Percentiles rank a stretch among this genome's conserved stretches.
phyloP scores from a whole-genome alignment of 257 asterid genomes.

The Craterostigma plantagineum region DNA sequence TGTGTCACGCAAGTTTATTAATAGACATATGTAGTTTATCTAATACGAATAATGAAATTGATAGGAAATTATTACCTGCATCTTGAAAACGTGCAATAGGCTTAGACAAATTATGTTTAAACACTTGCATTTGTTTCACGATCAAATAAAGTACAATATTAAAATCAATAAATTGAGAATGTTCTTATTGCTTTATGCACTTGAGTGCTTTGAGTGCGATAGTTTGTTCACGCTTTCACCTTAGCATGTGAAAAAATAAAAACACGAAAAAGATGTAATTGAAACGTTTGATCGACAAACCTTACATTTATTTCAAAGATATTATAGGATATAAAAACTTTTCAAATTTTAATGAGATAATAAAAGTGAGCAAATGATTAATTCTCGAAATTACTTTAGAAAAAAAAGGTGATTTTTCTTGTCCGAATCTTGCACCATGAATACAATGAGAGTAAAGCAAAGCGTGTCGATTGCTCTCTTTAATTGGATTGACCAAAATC shows the following conservation, averaged over 20 bases:
- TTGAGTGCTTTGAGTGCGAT: too few relatives aligned
- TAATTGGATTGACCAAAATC: conserved; percentile 16
- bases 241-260: conserved; percentile 3
- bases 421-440: conserved; percentile 6
- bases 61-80: too few relatives aligned
- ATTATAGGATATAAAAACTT: background rate
- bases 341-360: too few relatives aligned
- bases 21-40: too few relatives aligned
- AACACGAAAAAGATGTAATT: background rate
- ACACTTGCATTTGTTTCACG: too few relatives aligned
- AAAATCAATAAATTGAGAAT: too few relatives aligned
- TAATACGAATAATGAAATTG: too few relatives aligned
- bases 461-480: conserved; percentile 12
- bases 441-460: conserved; percentile 15
- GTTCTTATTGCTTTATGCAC: background rate
- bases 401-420: background rate
- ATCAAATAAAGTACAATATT: too few relatives aligned
- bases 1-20: too few relatives aligned
- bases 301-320: background rate
- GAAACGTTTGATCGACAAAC: background rate
- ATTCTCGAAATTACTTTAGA: background rate
- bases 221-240: background rate
- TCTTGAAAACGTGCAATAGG: too few relatives aligned
- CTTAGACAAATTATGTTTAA: too few relatives aligned
- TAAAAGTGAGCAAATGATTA: too few relatives aligned